Base-by-base conservation (phyloP, 306 rosid genomes). In the Pyrus bretschneideri region DNA sequence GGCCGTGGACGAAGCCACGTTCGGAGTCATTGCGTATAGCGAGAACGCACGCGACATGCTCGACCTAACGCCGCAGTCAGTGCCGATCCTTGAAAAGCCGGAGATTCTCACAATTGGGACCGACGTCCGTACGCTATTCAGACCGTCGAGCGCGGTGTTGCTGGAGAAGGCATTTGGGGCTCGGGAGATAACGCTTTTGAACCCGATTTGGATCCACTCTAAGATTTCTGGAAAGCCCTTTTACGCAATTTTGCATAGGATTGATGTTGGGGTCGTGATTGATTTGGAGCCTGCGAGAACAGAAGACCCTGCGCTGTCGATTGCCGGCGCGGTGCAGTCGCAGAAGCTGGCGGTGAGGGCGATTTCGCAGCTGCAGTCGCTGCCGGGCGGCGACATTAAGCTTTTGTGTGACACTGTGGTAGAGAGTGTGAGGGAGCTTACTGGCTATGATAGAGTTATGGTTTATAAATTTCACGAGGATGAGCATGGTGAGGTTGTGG, bases 401-500 rank as follows among this genome's bases (percentile, higher is more conserved):
- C 74, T 88, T 40, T 76, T 96, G 21, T 92, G 98, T 61, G 93
- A 91, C 25, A 73, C 98, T 29, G 99, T 92, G 9, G 99, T 96
- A 6, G 88, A 87, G 81, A 82, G 97, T 59, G 98, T 96, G 9
- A 78, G 91, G 61, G 97, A 92, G 73, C 86, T 96, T 70, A 96
- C 98, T 0, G 90, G 89, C 4, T 96, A 92, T 67, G 99, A 96
- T 71, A 83, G 99, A 63, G 99, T 96, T 15, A 96, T 96, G 99
- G 99, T 96, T 61, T 96, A 92, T 75, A 92, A 85, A 63, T 96
- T 96, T 73, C 99, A 96, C n/a, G 99, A 96, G 72, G 99, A 96
- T 80, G 99, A 92, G 69, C 99, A 96, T 44, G 99, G 99, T 13
- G 99, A 96, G 86, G 99, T 96, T 81, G 87, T 96, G 18, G 87